Evolutionary conservation across 1,284 basidiomycete genomes (phyloP), one percentile per base, ranked within the genome.

Genomic region (Sporisorium scitamineum): DNA sequence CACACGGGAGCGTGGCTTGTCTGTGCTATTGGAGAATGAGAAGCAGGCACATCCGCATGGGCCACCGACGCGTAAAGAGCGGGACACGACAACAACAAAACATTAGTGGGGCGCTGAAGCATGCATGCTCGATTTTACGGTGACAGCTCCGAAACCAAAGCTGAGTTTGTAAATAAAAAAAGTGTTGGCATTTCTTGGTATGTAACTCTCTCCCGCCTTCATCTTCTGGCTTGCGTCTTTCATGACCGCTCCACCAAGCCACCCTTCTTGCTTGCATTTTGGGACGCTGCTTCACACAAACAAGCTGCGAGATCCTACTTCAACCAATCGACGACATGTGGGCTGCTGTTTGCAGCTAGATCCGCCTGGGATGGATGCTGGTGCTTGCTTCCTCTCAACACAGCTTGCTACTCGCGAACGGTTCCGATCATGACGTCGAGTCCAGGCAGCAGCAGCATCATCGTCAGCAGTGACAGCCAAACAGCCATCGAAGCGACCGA

Each of bases 291-390:
- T n/a, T n/a, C n/a, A n/a, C n/a, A n/a, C n/a, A n/a, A n/a, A n/a
- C n/a, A n/a, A 22, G 32, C 39, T 20, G 45, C 41, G 27, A 24
- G 24, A 22, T 39, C 10, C 41, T 5, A 20, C 29, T 9, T 58
- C 42, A 39, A 32, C 5, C 51, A 42, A 42, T 13, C 32, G 14
- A 3, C n/a, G 37, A 34, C 16, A 54, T 65, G 63, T 48, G 42
- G 29, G 44, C 31, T 31, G 48, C 54, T 32, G n/a, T 41, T 32
- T 34, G 54, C 61, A 51, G 22, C 26, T 54, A 55, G 53, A 32
- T 34, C 20, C 31, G 22, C 32, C 22, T 29, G 24, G 31, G 24
- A 41, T 20, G 22, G 27, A 31, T 20, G 27, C 50, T 16, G 31
- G 53, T 42, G 31, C 16, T 39, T 37, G n/a, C 55, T 48, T 54